Evolutionary conservation across 2,329 filamentous ascomycete genomes (phyloP), one percentile per base, ranked within the genome.

Genomic region (Trichoderma sp.): DNA sequence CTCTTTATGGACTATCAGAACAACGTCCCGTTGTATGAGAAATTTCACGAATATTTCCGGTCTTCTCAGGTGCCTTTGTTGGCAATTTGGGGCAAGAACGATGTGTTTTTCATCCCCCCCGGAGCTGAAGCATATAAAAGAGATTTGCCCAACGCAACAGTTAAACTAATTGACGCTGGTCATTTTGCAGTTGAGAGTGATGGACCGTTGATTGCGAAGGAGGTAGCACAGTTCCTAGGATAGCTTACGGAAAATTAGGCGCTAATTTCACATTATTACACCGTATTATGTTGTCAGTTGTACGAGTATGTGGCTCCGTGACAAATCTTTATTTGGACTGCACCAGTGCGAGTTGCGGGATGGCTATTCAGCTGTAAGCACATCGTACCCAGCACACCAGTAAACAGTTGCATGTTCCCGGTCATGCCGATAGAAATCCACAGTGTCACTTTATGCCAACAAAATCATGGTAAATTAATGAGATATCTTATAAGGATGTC

Each of bases 1-100:
- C 66, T 68, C 28, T 68, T 68, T 20, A 61, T 68, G 66, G 66
- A 68, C 13, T 68, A 68, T 26, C 66, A 68, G 13, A 61, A 47
- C 3, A 68, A 68, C 9, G 55, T 68, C 3, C 28, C 53, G 3
- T 23, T 68, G 4, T 68, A 68, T n/a, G 66, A 61, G 36, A 68
- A 68, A 17, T 68, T 68, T 34, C 66, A 68, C 8, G 66, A 61
- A 23, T 68, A 68, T 3, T 68, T 68, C 11, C 36, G 66, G 7
- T 61, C 57, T 2, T 68, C 55, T 17, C 66, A 68, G 7, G 66
- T 68, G 3, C 36, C 55, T 6, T 1, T 68, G 2, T 9, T 68
- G 12, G 66, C 66, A 30, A 68, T 68, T 3, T 68, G 66, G 66
- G 66, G 66, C 6, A 59, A 61, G 20, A 68, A 68, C 13, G 66